phyloP scores from a whole-genome alignment of 306 rosid genomes.

The Notholithocarpus densiflorus region DNA sequence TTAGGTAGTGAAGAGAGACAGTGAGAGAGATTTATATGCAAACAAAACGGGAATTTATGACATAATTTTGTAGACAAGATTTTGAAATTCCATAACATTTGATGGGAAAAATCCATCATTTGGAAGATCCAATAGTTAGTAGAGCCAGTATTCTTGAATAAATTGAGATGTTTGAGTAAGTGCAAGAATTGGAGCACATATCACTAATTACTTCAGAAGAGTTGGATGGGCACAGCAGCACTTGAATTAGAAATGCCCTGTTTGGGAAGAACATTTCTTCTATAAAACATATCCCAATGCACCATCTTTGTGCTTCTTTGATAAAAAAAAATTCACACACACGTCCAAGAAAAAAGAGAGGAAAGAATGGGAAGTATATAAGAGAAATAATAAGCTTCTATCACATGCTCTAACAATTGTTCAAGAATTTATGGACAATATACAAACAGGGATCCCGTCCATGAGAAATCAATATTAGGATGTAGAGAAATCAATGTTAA shows the following conservation, averaged over 20 bases:
- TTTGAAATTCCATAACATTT: not conserved
- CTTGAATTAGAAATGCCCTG: not conserved
- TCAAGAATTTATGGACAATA: not conserved
- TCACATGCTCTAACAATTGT: not conserved
- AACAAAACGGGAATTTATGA: not conserved
- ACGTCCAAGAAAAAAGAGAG: not conserved
- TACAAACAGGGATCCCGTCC: not conserved
- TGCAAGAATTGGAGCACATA: not conserved
- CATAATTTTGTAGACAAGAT: not conserved
- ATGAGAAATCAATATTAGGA: not conserved
- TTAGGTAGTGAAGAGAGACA: not conserved
- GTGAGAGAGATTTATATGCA: not conserved
- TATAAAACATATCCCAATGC: not conserved
- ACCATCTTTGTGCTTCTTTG: not conserved
- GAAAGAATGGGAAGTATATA: not conserved
- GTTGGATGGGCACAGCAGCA: not conserved
- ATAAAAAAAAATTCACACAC: not conserved
- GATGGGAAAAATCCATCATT: not conserved
- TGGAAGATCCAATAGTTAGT: not conserved
- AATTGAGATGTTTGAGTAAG: not conserved
- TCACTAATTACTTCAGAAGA: not conserved
- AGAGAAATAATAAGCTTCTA: not conserved
- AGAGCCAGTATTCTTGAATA: not conserved
- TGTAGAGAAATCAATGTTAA: not conserved
- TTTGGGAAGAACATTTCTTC: not conserved